These are phyloP conservation scores for Papiliotrema flavescens DNA, from an alignment of 1,284 basidiomycete species.

Conservation along the genomic window DNA sequence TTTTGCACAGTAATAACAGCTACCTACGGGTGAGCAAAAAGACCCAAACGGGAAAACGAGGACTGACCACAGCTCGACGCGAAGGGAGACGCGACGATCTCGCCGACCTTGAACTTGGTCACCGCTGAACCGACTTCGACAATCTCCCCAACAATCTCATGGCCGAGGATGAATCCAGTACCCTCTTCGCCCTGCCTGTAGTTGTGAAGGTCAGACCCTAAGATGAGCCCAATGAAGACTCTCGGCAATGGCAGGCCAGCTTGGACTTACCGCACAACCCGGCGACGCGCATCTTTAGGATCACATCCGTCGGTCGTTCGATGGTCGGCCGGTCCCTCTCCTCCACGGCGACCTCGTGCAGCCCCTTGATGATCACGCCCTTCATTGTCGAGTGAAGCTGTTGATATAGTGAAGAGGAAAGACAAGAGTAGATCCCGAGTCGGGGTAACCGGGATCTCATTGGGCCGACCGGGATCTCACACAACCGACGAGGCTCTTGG, in stretches of 20 bases:
- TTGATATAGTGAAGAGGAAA: not conserved
- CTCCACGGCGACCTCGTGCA: conserved; percentile 31
- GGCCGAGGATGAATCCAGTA: conserved; percentile 54
- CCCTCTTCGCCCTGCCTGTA: conserved; percentile 60
- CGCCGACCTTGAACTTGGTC: conserved; percentile 64
- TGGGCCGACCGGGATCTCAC: no score
- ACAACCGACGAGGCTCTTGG: no score
- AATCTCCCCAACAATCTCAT: conserved; percentile 80
- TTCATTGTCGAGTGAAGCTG: no score
- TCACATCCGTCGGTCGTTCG: conserved; percentile 28
- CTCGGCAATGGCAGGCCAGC: not conserved
- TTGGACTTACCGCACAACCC: conserved; percentile 39
- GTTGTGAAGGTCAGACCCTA: conserved; percentile 77
- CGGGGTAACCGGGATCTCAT: no score
- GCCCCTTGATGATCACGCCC: conserved; percentile 35
- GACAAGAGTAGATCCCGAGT: no score
- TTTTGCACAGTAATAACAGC: not conserved
- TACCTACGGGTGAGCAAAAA: not conserved
- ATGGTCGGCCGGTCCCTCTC: conserved; percentile 30
- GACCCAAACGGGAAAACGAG: not conserved
- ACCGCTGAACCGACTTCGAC: conserved; percentile 68
- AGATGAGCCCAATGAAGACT: no score
- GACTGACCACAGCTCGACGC: conserved; percentile 74
- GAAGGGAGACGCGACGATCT: conserved; percentile 83
- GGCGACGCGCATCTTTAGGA: conserved; percentile 33